These are phyloP conservation scores for Prunus yedoensis DNA, from an alignment of 331 rosid genomes.

Conservation along the genomic window DNA sequence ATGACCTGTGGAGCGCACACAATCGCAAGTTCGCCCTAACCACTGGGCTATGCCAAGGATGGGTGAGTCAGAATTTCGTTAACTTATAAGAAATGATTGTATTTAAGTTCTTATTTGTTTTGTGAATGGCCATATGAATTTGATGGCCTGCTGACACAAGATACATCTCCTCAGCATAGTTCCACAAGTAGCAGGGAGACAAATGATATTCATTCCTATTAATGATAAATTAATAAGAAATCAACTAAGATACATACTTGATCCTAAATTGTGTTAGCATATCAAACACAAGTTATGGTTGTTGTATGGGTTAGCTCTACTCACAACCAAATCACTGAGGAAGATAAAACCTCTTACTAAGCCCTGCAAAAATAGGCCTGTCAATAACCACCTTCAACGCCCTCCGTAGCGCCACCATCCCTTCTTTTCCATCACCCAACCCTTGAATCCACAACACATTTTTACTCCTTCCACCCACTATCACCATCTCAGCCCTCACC, in stretches of 20 bases:
- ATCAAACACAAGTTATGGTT: neutral
- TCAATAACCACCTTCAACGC: conserved; percentile 42
- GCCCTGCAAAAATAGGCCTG: conserved; percentile 21
- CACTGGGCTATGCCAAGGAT: too few relatives aligned
- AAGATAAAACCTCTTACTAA: neutral
- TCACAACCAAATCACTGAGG: neutral
- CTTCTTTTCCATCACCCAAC: conserved; percentile 36
- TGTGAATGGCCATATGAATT: too few relatives aligned
- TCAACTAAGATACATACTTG: neutral
- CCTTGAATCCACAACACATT: conserved; percentile 54
- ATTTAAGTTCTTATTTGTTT: too few relatives aligned
- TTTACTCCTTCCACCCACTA: conserved; percentile 60
- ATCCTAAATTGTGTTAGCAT: neutral
- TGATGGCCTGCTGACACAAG: neutral
- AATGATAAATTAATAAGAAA: neutral
- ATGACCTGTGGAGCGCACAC: too few relatives aligned
- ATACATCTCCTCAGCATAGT: too few relatives aligned
- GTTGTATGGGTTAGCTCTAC: neutral
- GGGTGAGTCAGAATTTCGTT: too few relatives aligned
- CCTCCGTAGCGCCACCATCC: conserved; percentile 42
- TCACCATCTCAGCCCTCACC: conserved; percentile 62
- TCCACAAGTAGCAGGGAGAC: neutral
- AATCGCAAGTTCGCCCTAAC: too few relatives aligned
- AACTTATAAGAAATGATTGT: too few relatives aligned
- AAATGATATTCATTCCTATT: neutral